Base-by-base conservation (phyloP, 257 asterid genomes). In the Handroanthus guayacan region DNA sequence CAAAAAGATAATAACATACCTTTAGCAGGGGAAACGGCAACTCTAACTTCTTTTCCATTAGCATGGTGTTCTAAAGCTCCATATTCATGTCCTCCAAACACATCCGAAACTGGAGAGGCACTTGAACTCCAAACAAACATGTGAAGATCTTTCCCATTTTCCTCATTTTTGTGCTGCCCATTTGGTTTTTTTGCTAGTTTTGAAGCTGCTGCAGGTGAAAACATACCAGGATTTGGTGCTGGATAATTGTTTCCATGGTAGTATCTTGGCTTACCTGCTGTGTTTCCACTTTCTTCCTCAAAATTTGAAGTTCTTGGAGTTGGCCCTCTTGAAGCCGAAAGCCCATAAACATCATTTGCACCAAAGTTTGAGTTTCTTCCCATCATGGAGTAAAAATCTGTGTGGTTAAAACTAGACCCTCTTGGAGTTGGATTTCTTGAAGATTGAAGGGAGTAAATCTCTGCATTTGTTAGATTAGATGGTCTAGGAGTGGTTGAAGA, bases 351-450 rank as follows among this genome's bases (percentile, higher is more conserved):
- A 63, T 89, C 95, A 71, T 75, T 81, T 3, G 91, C 87, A 25
- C 96, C 91, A 43, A 86, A 88, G 75, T 90, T 90, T 10, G 96
- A 88, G 77, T 85, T 86, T 63, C 96, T 82, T 0, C 81, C 88
- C 16, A 85, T 89, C 93, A 88, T 86, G 2, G 93, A 86, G 71
- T 88, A 85, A 73, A 90, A 88, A 71, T 90, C 96, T 0, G 90
- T 86, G 11, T 88, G 90, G 57, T 88, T 90, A 13, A 90, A 90
- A 61, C 93, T 90, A 1, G 93, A 88, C 41, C 93, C 96, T 78
- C 96, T 85, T 2, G 96, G 96, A 12, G 96, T 90, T 10, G 96
- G 96, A 50, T 90, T 90, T 75, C 90, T 87, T 14, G 96, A 90
- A 2, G 94, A 85, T 37, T 90, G 96, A 63, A 90, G 41, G 17